phyloP scores from a whole-genome alignment of 495 filamentous ascomycete species.

The Neurospora cerealis region DNA sequence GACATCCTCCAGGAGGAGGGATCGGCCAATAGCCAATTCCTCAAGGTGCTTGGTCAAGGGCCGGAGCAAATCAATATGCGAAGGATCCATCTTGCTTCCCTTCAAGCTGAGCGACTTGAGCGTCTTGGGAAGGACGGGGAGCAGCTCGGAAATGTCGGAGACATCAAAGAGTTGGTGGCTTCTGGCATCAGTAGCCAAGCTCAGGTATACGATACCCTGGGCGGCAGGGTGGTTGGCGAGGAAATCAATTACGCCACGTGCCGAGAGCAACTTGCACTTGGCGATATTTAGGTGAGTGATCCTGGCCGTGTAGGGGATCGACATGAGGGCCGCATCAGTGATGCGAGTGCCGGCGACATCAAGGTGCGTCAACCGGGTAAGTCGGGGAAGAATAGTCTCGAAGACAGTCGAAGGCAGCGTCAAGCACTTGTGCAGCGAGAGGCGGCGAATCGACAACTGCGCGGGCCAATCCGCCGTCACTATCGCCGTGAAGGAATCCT shows the following conservation, averaged over 20 bases:
- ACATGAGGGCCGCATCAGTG: slow-evolving; percentile 59
- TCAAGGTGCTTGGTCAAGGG: slow-evolving; percentile 73
- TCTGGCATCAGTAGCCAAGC: slow-evolving; percentile 63
- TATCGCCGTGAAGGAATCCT: slow-evolving; percentile 39
- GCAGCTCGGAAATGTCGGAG: slow-evolving; percentile 52
- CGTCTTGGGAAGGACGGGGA: slow-evolving; percentile 57
- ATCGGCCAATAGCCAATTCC: slow-evolving; percentile 65
- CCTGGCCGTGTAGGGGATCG: slow-evolving; percentile 59
- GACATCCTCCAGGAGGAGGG: slow-evolving; percentile 55
- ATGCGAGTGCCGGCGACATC: slow-evolving; percentile 74
- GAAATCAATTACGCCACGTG: slow-evolving; percentile 59
- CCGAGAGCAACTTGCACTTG: slow-evolving; percentile 63
- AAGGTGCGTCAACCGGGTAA: slow-evolving; percentile 64
- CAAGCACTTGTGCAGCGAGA: slow-evolving; percentile 77
- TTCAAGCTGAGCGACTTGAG: slow-evolving; percentile 70
- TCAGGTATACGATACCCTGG: slow-evolving; percentile 59
- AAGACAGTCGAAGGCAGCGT: slow-evolving; percentile 60
- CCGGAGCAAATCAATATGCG: slow-evolving; percentile 54
- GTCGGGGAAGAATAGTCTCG: slow-evolving; percentile 58
- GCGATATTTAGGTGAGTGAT: slow-evolving; percentile 76
- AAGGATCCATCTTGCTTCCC: slow-evolving; percentile 57
- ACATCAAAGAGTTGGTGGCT: slow-evolving; percentile 62
- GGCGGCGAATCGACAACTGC: slow-evolving; percentile 50
- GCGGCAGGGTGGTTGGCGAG: slow-evolving; percentile 63
- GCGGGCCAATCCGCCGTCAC: slow-evolving; percentile 33